Conservation (phyloP, 2,329 filamentous ascomycete genomes). For the Thielaviopsis populi region DNA sequence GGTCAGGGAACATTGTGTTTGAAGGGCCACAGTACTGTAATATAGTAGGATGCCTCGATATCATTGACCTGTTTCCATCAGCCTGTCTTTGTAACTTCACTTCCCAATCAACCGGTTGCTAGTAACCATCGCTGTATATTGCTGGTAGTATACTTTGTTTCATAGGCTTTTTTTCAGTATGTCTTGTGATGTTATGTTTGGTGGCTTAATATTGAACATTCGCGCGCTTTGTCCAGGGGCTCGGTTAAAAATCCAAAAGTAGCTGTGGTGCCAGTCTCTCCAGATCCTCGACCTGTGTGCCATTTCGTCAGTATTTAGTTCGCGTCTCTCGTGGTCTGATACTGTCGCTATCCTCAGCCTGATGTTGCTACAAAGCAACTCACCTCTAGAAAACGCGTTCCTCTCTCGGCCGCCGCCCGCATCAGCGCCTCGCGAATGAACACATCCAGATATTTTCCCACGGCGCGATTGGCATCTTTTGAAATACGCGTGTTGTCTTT, state of each 20-base stretch:
- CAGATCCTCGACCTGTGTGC: constrained; percentile 54
- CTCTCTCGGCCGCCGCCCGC: constrained; percentile 56
- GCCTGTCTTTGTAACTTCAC: background rate
- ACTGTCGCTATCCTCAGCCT: background rate
- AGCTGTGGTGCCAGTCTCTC: constrained; percentile 78
- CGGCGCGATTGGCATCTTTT: constrained; percentile 59
- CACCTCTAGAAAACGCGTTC: constrained; percentile 59
- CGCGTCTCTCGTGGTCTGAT: background rate
- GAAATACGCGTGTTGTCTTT: constrained; percentile 56
- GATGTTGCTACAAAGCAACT: constrained; percentile 10
- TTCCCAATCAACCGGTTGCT: background rate
- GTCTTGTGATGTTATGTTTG: no score
- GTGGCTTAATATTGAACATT: no score
- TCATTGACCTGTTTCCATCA: background rate
- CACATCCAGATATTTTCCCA: constrained; percentile 76
- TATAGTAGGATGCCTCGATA: background rate
- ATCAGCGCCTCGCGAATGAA: constrained; percentile 85
- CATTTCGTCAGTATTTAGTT: background rate
- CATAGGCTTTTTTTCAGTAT: no score
- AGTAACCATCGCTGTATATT: background rate
- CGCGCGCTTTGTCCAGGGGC: background rate
- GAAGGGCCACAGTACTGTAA: background rate
- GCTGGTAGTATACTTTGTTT: no score
- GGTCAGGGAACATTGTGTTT: background rate
- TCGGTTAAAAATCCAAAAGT: constrained; percentile 61